Evolutionary conservation across 2,329 filamentous ascomycete genomes (phyloP), one percentile per base, ranked within the genome.

Genomic region (Claviceps pazoutovae): DNA sequence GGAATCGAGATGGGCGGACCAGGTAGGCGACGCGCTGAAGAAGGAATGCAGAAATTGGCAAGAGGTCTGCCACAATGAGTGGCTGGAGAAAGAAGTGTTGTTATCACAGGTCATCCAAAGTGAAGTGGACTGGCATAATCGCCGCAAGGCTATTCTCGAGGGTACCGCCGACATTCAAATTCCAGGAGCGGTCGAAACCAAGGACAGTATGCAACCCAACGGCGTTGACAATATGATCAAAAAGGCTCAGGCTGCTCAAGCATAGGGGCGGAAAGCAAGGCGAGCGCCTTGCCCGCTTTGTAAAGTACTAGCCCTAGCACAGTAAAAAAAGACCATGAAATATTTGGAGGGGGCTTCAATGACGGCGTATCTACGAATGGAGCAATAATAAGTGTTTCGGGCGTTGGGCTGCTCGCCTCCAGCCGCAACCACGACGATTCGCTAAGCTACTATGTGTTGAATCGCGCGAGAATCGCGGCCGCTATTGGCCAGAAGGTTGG

Each of bases 11-110:
- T 90, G 85, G 84, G 83, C 83, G 1, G 76, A 82, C 57, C 75
- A 80, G 54, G 83, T 90, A 49, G 72, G 74, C 53, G 80, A 85
- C 50, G 66, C 72, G 41, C 71, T 93, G 49, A 76, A 76, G 58
- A 72, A 71, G 51, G 82, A 89, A 64, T 80, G 82, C 57, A 80
- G 82, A 56, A 70, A 71, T 44, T 76, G 84, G 65, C 85, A 91
- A 64, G 77, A 78, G 38, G 61, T 74, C 13, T 82, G 84, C 65
- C 79, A 79, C 63, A 74, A 80, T 55, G 85, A 88, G 62, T 93
- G 87, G 87, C 70, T 80, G 14, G 81, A 86, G 66, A 91, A 91
- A 66, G 86, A 93, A 66, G 75, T 87, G 34, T 66, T 91, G 17
- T 67, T 93, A n/a, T 79, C 87, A 53, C 86, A 88, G 61, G 75